These are phyloP conservation scores for Fraxinus sp. DNA, from an alignment of 305 asterid species.

Conservation along the genomic window DNA sequence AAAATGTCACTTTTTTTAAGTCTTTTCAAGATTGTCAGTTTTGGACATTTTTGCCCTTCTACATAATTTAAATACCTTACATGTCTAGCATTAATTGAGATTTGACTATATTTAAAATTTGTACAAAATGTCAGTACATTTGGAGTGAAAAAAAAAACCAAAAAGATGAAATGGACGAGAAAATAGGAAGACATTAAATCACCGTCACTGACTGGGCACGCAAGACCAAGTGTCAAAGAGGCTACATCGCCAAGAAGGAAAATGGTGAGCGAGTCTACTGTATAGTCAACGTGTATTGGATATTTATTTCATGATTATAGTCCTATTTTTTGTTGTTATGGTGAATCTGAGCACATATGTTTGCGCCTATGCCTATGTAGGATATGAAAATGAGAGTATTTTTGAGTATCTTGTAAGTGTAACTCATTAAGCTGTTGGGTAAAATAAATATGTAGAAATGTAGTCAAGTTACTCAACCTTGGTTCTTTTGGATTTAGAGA, in stretches of 20 bases:
- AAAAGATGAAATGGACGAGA: no score
- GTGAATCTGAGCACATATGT: neutral
- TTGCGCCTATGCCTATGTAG: neutral
- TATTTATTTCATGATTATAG: neutral
- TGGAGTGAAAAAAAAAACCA: no score
- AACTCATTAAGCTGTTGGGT: neutral
- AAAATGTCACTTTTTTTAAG: no score
- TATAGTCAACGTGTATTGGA: conserved; percentile 9
- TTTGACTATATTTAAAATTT: no score
- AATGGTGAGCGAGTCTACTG: conserved; percentile 43
- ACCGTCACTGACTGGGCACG: conserved; percentile 94
- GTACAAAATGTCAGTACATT: no score
- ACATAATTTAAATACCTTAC: no score
- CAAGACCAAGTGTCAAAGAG: conserved; percentile 78
- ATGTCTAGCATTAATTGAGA: no score
- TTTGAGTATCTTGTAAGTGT: neutral
- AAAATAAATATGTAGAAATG: neutral
- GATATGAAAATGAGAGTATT: neutral
- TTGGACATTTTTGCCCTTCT: no score
- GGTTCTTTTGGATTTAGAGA: neutral
- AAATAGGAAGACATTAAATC: no score
- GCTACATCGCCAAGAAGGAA: conserved; percentile 52
- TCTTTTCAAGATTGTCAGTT: no score
- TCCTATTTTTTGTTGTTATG: neutral
- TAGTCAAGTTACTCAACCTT: neutral